Evolutionary conservation across 495 filamentous ascomycete species (phyloP).

Genomic region (Monascus purpureus): DNA sequence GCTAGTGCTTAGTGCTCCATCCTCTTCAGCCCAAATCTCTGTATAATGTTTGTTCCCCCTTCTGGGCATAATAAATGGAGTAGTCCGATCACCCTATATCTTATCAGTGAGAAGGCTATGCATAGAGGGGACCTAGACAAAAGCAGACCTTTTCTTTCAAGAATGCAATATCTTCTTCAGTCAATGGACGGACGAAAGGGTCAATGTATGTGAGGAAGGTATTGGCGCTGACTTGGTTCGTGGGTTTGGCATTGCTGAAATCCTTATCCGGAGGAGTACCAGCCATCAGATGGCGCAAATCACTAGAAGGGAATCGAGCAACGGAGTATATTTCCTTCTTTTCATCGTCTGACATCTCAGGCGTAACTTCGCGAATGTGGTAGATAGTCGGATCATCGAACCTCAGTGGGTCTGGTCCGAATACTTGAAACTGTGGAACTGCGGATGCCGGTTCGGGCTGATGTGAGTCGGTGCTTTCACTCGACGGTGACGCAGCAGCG

Average conservation of each 20-base stretch:
- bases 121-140: no score
- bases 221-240: conserved; percentile 80
- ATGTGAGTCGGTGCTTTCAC: conserved; percentile 51
- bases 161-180: conserved; percentile 91
- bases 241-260: conserved; percentile 85
- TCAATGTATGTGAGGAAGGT: conserved; percentile 84
- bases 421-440: conserved; percentile 62
- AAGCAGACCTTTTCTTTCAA: conserved; percentile 57
- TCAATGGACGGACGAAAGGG: conserved; percentile 77
- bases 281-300: conserved; percentile 72
- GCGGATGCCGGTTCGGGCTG: conserved; percentile 68
- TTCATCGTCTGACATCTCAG: conserved; percentile 66
- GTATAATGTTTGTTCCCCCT: conserved; percentile 75
- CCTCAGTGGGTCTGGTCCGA: conserved; percentile 81
- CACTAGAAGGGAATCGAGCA: conserved; percentile 60
- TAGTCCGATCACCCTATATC: conserved; percentile 56
- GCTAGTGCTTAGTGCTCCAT: conserved; percentile 60
- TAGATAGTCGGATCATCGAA: conserved; percentile 92
- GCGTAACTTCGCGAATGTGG: conserved; percentile 63
- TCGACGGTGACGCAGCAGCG: conserved; percentile 36
- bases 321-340: conserved; percentile 80
- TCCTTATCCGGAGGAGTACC: conserved; percentile 85
- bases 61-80: conserved; percentile 73
- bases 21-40: conserved; percentile 88
- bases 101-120: conserved; percentile 9